Percentiles rank a stretch among this genome's conserved stretches.
These are phyloP conservation scores for Sporothrix pseudoabietina DNA, from an alignment of 2,329 filamentous ascomycete genomes.

Conservation along the genomic window DNA sequence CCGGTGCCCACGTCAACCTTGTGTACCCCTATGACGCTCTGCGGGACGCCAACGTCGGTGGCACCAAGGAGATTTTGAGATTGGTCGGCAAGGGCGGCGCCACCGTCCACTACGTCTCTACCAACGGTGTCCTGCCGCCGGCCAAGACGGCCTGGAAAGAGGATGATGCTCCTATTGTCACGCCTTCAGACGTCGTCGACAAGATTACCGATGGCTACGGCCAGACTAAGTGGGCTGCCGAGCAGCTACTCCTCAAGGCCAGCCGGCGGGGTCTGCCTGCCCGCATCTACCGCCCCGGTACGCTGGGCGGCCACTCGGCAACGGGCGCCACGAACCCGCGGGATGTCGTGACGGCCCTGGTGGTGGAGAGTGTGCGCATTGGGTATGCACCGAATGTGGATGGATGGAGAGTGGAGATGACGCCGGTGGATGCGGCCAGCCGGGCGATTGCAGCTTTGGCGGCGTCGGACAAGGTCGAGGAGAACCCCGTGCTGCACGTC, in stretches of 20 bases:
- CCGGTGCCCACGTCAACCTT: slow-evolving; percentile 76
- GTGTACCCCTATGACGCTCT: slow-evolving; percentile 81
- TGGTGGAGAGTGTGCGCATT: slow-evolving; percentile 75
- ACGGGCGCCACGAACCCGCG: slow-evolving; percentile 77
- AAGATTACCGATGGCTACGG: slow-evolving; percentile 72
- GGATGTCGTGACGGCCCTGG: slow-evolving; percentile 73
- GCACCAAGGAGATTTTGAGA: slow-evolving; percentile 74
- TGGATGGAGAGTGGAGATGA: slow-evolving; percentile 81
- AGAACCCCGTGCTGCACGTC: slow-evolving; percentile 69
- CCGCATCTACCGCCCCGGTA: slow-evolving; percentile 71
- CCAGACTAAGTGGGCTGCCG: slow-evolving; percentile 80
- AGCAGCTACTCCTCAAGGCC: slow-evolving; percentile 72
- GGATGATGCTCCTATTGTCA: slow-evolving; percentile 61
- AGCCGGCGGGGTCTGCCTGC: slow-evolving; percentile 67
- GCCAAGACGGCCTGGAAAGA: slow-evolving; percentile 72
- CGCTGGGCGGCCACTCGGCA: slow-evolving; percentile 75
- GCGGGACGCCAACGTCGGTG: slow-evolving; percentile 73
- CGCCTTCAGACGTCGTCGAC: slow-evolving; percentile 67
- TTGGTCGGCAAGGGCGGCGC: slow-evolving; percentile 67
- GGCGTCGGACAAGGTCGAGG: slow-evolving; percentile 35
- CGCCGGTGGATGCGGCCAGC: slow-evolving; percentile 79
- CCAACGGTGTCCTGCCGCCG: slow-evolving; percentile 75
- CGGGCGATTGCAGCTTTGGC: slow-evolving; percentile 71
- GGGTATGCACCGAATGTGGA: slow-evolving; percentile 70
- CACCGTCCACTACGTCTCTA: slow-evolving; percentile 77